Evolutionary conservation across 2,329 filamentous ascomycete genomes (phyloP).

Genomic region (Penicillium sclerotiorum): DNA sequence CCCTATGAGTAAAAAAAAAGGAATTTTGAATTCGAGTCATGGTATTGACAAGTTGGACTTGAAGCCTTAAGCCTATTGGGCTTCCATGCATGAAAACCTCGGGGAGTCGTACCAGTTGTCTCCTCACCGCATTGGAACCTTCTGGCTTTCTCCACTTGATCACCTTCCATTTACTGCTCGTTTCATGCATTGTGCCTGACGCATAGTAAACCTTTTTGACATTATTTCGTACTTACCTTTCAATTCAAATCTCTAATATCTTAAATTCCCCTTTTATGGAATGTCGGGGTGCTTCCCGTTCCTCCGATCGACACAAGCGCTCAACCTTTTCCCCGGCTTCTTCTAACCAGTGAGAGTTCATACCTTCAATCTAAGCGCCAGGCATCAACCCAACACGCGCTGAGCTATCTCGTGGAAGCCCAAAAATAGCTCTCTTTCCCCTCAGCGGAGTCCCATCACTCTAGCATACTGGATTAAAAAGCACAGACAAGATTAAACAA

Average conservation of each 20-base stretch:
- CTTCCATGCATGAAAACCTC: conserved; percentile 38
- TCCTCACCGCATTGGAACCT: conserved; percentile 20
- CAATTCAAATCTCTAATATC: neutral
- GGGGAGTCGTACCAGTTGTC: too few species aligned
- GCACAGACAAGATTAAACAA: conserved; percentile 12
- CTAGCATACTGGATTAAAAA: conserved; percentile 4
- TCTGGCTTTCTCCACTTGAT: neutral
- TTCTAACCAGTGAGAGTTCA: conserved; percentile 29
- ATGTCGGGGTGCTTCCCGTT: conserved; percentile 31
- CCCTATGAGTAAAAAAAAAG: too few species aligned
- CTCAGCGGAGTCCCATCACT: conserved; percentile 9
- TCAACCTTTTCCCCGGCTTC: conserved; percentile 16
- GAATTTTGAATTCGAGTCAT: too few species aligned
- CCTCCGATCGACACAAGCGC: conserved; percentile 34
- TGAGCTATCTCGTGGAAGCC: neutral
- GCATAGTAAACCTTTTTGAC: neutral
- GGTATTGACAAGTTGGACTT: too few species aligned
- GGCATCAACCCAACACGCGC: conserved; percentile 18
- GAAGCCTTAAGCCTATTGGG: too few species aligned
- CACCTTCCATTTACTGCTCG: neutral
- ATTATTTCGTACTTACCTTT: neutral
- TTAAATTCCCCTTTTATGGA: conserved; percentile 16
- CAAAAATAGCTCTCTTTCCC: conserved; percentile 22
- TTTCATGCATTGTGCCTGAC: conserved; percentile 5
- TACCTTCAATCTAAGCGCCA: conserved; percentile 37